Base-by-base conservation (phyloP, 83 land plant genomes). In the Picea abies region DNA sequence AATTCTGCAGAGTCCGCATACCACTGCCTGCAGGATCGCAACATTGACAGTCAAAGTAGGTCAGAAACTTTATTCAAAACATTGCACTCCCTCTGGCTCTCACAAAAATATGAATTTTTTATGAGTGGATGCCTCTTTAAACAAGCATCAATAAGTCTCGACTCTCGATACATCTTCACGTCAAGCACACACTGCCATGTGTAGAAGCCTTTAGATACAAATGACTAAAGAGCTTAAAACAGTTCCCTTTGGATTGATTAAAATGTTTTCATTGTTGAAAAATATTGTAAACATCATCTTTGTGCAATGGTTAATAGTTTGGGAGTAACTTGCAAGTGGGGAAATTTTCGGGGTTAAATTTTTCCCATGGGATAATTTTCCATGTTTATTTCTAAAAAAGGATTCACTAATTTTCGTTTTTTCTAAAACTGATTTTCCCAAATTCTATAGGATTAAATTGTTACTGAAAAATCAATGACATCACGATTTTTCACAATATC, bases 11-110 rank as follows among this genome's bases (percentile, higher is more conserved):
- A 80, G 41, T 88, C 87, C 22, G 52, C 61, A 82, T 88, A 83
- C 90, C 90, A 88, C 81, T 88, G 90, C 85, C 90, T 88, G 75
- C 41, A 82, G 69, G 23, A 75, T 22, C 49, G 23, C 16, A 69
- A 14, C 14, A 75, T 16, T n/a, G 15, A 52, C 19, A 22, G 23
- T 73, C 77, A 73, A 26, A 7, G 25, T 32, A 44, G 56, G 52
- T 17, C 60, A 23, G 52, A 49, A 49, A 49, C 60, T 44, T 47
- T 75, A 23, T 47, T 23, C 26, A 75, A 10, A 75, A 49, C 26
- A 52, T 49, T 47, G 14, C 52, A 75, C 22, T 75, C 26, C 56
- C 56, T 75, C 14, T 8, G 19, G 60, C 60, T 49, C 3, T 71
- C 52, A 25, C 29, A 75, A 23, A 72, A 73, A 75, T 49, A 19